A percentile compares a stretch with the other conserved stretches of the same genome.
These are phyloP conservation scores for Skeletonema grethae DNA, from an alignment of 108 stramenopile species.

Conservation along the genomic window DNA sequence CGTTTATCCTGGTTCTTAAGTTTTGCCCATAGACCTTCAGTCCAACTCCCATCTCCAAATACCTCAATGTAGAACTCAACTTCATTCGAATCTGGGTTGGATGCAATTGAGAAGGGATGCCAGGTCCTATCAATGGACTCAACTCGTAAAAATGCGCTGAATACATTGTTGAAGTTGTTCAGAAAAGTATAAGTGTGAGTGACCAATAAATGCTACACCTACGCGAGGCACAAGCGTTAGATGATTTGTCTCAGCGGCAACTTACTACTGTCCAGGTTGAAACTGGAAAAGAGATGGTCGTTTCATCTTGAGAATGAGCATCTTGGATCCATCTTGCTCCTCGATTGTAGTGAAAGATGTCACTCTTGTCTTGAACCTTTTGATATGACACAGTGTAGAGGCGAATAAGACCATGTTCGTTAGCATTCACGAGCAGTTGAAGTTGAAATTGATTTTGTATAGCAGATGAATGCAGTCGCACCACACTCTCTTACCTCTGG, in stretches of 20 bases:
- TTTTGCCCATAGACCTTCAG: conserved; percentile 22
- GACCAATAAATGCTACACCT: background rate
- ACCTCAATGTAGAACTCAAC: conserved; percentile 55
- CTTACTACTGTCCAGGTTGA: conserved; percentile 45
- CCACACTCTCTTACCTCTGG: conserved; percentile 15
- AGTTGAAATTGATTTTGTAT: no score
- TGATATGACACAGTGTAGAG: background rate
- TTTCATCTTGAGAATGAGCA: conserved; percentile 38
- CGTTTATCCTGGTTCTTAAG: background rate
- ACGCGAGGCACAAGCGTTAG: no score
- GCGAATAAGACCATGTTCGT: background rate
- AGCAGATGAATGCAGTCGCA: no score
- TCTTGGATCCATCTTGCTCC: conserved; percentile 23
- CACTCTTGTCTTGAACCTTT: conserved; percentile 25
- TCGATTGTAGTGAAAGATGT: conserved; percentile 13
- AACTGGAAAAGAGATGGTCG: conserved; percentile 45
- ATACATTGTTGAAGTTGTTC: no score
- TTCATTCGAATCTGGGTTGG: conserved; percentile 13
- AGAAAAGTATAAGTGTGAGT: background rate
- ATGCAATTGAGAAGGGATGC: conserved; percentile 47
- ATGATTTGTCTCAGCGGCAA: background rate
- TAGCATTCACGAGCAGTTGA: background rate
- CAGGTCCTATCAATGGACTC: conserved; percentile 10
- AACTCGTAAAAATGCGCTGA: background rate
- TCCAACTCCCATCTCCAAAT: conserved; percentile 13